phyloP scores from a whole-genome alignment of 768 basidiomycete species.

The Porphyrellus cyaneotinctus region DNA sequence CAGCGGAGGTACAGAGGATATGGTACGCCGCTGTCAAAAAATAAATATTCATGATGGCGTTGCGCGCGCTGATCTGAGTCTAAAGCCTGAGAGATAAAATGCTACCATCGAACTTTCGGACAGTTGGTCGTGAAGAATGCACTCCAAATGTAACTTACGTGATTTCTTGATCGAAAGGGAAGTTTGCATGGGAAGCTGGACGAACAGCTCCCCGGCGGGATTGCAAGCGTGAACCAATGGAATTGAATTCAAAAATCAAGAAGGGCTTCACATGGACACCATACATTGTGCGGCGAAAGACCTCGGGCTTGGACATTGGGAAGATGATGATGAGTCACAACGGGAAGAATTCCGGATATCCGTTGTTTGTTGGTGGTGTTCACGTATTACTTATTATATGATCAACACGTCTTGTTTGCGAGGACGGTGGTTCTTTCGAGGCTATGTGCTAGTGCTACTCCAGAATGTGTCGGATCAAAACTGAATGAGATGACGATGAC shows the following conservation, averaged over 20 bases:
- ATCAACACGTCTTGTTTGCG: constrained; percentile 1
- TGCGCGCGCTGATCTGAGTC: constrained; percentile 11
- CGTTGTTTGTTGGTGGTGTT: constrained; percentile 2
- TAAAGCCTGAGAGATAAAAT: constrained; percentile 27
- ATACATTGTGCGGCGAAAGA: constrained; percentile 16
- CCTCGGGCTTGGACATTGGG: constrained; percentile 19
- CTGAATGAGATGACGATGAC: constrained; percentile 10
- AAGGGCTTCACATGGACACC: constrained; percentile 15
- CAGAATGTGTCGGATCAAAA: constrained; percentile 23
- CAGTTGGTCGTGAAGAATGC: constrained; percentile 8
- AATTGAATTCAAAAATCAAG: constrained; percentile 5
- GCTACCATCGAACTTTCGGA: constrained; percentile 3
- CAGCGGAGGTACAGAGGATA: constrained; percentile 9
- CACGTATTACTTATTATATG: constrained; percentile 1
- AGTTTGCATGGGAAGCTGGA: constrained; percentile 24
- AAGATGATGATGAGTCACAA: constrained; percentile 22
- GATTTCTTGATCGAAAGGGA: constrained; percentile 19
- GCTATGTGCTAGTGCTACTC: constrained; percentile 6
- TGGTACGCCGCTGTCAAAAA: constrained; percentile 24
- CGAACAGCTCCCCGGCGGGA: constrained; percentile 4
- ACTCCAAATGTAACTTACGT: constrained; percentile 25
- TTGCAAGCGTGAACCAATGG: constrained; percentile 8
- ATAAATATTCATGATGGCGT: constrained; percentile 8
- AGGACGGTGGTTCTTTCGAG: constrained; percentile 4
- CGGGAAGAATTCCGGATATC: constrained; percentile 5